A percentile compares a stretch with the other conserved stretches of the same genome.
Evolutionary conservation across 345 rosid species (phyloP).

Genomic region (Cardamine resedifolia): DNA sequence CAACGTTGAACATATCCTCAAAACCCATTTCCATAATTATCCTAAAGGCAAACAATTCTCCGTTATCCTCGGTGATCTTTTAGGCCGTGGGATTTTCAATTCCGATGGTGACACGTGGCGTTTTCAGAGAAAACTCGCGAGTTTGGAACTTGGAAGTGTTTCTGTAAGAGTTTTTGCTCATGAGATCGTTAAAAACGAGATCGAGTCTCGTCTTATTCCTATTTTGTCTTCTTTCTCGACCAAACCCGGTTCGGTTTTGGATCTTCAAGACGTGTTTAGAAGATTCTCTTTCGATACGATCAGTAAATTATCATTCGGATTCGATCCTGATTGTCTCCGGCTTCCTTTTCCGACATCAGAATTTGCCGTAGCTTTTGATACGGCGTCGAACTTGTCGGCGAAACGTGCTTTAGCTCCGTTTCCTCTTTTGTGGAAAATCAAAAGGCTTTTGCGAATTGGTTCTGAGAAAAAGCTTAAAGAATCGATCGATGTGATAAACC

Average conservation of each 20-base stretch:
- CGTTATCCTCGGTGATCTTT: conserved; percentile 64
- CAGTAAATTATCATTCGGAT: conserved; percentile 62
- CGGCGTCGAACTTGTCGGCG: conserved; percentile 54
- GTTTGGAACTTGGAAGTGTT: conserved; percentile 50
- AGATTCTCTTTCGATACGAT: conserved; percentile 69
- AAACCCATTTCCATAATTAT: conserved; percentile 63
- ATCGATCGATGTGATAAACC: conserved; percentile 49
- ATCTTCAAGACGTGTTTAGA: conserved; percentile 58
- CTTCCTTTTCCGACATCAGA: conserved; percentile 48
- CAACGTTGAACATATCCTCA: conserved; percentile 74
- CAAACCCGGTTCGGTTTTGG: conserved; percentile 11
- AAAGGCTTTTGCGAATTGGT: conserved; percentile 54
- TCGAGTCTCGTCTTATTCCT: conserved; percentile 51
- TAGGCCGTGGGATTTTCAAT: conserved; percentile 79
- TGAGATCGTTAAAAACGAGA: conserved; percentile 52
- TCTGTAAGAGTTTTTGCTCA: conserved; percentile 55
- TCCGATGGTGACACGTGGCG: conserved; percentile 74
- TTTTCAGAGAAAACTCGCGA: conserved; percentile 68
- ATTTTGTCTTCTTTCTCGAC: conserved; percentile 24
- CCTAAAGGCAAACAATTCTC: conserved; percentile 86
- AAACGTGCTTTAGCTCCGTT: conserved; percentile 49
- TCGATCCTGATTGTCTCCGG: conserved; percentile 59
- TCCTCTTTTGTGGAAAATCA: conserved; percentile 54
- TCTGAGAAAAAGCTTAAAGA: conserved; percentile 56
- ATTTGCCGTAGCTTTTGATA: conserved; percentile 61